Evolutionary conservation across 495 filamentous ascomycete genomes (phyloP), one percentile per base, ranked within the genome.

Genomic region (Trichoderma reesei): DNA sequence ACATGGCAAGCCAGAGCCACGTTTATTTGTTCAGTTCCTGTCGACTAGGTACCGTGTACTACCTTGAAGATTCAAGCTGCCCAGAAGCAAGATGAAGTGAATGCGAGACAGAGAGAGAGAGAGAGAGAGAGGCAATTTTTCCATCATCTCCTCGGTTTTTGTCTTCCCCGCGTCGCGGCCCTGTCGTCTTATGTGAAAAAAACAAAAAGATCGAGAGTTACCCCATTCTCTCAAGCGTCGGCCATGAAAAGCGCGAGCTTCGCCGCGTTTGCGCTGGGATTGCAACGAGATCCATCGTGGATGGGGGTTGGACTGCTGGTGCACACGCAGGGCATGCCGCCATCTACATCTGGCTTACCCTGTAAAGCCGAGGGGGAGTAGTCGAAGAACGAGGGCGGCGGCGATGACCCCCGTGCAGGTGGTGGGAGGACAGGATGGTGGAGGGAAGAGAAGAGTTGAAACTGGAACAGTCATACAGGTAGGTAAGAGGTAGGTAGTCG

Each of bases 251-350:
- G 4, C 13, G 46, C 9, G 13, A n/a, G 20, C 13, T 20, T 31
- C 16, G 20, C 10, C 8, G 8, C 20, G 11, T 34, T 20, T 56
- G 11, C 51, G 11, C 13, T 56, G 10, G 8, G 51, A 8, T 3
- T 56, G n/a, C 51, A 26, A 34, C 20, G 31, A 56, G 51, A 34
- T 34, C 51, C 51, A 34, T 33, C 51, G 51, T 31, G 51, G 16
- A 56, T 56, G 51, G 51, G 51, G 51, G 51, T 7, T 9, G 16
- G 20, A 56, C 3, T n/a, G n/a, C n/a, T n/a, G n/a, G 31, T 9
- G 31, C 51, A 20, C 51, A 56, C 51, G 51, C 51, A 56, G 31
- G 51, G 18, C 51, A n/a, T n/a, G n/a, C n/a, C n/a, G n/a, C n/a
- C n/a, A n/a, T n/a, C n/a, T 20, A 33, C 4, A 3, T 56, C 1